Conservation (phyloP, 2,329 filamentous ascomycete genomes). For the Claviceps digitariae region DNA sequence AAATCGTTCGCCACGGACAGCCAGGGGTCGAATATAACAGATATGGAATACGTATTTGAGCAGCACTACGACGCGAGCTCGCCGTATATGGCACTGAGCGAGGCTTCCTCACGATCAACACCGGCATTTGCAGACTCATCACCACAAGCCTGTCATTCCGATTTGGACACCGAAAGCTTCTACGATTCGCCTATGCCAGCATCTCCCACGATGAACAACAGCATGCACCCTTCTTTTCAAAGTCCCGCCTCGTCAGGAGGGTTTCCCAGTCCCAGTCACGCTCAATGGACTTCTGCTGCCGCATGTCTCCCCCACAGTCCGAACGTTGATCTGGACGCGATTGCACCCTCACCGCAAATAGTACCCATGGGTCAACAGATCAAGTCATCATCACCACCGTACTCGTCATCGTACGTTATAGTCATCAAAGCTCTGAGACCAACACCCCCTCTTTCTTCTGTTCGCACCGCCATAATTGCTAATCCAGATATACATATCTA, state of each 20-base stretch:
- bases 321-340: conserved; percentile 8
- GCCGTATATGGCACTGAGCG: neutral
- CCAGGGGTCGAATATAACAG: neutral
- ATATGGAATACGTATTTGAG: neutral
- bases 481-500: neutral
- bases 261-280: neutral
- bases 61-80: conserved; percentile 1
- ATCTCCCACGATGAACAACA: neutral
- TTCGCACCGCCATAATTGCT: neutral
- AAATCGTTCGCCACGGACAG: neutral
- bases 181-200: conserved; percentile 1
- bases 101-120: conserved; percentile 1
- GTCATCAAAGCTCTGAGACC: neutral
- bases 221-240: neutral
- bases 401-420: neutral
- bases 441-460: too few species aligned
- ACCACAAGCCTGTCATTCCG: conserved; percentile 1
- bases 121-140: neutral
- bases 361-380: conserved; percentile 5
- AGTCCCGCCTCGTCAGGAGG: conserved; percentile 1
- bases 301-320: conserved; percentile 9
- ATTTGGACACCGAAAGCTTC: neutral
- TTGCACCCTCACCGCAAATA: conserved; percentile 7
- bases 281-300: conserved; percentile 5
- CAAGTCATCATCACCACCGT: conserved; percentile 2